These are phyloP conservation scores for Wallacemonas sp. DNA, from an alignment of 208 protist species.

Conservation along the genomic window DNA sequence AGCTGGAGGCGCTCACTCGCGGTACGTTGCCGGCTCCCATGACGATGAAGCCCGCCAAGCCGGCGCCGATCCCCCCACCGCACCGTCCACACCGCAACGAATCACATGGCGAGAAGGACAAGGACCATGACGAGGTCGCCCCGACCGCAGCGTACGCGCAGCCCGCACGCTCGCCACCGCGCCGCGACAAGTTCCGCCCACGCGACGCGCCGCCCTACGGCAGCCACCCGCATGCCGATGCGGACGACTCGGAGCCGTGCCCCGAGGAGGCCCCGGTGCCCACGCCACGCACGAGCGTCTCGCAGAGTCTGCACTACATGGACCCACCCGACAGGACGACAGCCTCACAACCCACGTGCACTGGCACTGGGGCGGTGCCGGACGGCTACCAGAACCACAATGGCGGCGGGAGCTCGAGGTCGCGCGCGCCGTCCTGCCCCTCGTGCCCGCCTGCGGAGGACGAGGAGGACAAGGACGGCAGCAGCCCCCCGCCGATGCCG, in stretches of 20 bases:
- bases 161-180: too few species aligned
- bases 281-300: slow-evolving; percentile 1
- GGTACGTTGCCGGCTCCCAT: slow-evolving; percentile 8
- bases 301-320: neutral
- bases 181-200: too few species aligned
- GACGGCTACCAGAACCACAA: too few species aligned
- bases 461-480: too few species aligned
- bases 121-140: too few species aligned
- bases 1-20: slow-evolving; percentile 2
- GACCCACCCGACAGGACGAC: neutral
- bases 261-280: slow-evolving; percentile 5
- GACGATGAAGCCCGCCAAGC: neutral
- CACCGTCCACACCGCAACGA: too few species aligned
- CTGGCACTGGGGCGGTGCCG: too few species aligned
- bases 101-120: too few species aligned
- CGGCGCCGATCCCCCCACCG: neutral
- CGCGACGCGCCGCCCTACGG: too few species aligned
- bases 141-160: too few species aligned
- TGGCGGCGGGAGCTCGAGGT: neutral
- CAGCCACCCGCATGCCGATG: neutral
- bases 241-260: slow-evolving; percentile 1
- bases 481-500: neutral
- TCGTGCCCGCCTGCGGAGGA: neutral
- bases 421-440: neutral
- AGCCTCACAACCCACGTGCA: too few species aligned